These are phyloP conservation scores for Emydomyces testavorans DNA, from an alignment of 2,329 filamentous ascomycete genomes.

Conservation along the genomic window DNA sequence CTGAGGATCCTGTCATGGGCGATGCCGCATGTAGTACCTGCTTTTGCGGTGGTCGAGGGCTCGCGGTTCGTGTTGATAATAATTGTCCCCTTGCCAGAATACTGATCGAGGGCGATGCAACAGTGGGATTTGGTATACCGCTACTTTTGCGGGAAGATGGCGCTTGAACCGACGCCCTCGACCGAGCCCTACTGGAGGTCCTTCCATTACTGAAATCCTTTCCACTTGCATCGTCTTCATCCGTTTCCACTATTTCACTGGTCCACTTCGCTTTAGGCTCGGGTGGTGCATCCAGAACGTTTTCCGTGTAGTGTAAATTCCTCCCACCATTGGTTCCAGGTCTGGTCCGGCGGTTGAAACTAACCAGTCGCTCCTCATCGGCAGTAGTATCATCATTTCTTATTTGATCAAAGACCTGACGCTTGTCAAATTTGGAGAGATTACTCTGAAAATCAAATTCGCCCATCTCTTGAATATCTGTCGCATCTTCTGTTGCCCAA, in stretches of 20 bases:
- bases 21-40: slow-evolving; percentile 31
- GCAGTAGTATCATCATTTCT: slow-evolving; percentile 75
- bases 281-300: slow-evolving; percentile 60
- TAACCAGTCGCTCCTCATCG: slow-evolving; percentile 82
- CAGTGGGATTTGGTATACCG: slow-evolving; percentile 29
- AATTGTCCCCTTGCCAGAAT: slow-evolving; percentile 28
- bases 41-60: slow-evolving; percentile 30
- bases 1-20: slow-evolving; percentile 30
- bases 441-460: slow-evolving; percentile 91
- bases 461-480: slow-evolving; percentile 81
- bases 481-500: slow-evolving; percentile 93
- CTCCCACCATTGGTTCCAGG: slow-evolving; percentile 69
- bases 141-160: slow-evolving; percentile 36
- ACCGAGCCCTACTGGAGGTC: slow-evolving; percentile 34
- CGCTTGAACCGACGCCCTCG: slow-evolving; percentile 28
- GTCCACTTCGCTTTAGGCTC: slow-evolving; percentile 45
- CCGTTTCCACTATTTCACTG: slow-evolving; percentile 58
- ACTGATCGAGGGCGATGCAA: slow-evolving; percentile 27
- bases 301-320: slow-evolving; percentile 84
- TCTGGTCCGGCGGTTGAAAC: slow-evolving; percentile 61
- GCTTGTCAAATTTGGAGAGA: slow-evolving; percentile 89
- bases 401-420: slow-evolving; percentile 82
- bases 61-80: slow-evolving; percentile 29
- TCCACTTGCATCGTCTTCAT: slow-evolving; percentile 32
- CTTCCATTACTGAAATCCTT: slow-evolving; percentile 37